Percentiles rank a stretch among this genome's conserved stretches.
phyloP scores from a whole-genome alignment of 2,329 filamentous ascomycete species.

The Apiospora phragmitis region DNA sequence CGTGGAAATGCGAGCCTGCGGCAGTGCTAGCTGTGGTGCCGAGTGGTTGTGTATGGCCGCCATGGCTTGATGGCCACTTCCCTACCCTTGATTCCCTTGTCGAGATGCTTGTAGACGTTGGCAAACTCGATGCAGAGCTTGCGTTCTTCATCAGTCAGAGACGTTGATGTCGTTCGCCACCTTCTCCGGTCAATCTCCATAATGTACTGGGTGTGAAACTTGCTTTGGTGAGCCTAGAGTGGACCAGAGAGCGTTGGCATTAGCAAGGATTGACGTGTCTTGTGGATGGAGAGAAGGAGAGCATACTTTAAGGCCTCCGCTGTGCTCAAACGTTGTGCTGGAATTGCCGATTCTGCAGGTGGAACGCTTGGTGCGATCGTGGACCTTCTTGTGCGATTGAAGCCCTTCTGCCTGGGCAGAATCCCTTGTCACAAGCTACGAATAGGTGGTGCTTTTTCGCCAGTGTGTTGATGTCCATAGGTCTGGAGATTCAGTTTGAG shows the following conservation, averaged over 20 bases:
- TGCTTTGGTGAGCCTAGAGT: not conserved
- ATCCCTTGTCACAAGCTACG: not conserved
- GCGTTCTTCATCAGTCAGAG: not conserved
- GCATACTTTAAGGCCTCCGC: not conserved
- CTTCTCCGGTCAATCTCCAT: not conserved
- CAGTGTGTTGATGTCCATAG: not conserved
- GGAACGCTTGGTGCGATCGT: not conserved
- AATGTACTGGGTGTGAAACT: not conserved
- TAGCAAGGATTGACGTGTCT: not conserved
- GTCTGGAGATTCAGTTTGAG: not conserved
- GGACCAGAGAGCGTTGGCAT: not conserved
- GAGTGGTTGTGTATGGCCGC: not conserved
- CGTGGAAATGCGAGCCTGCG: not conserved
- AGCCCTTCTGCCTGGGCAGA: not conserved
- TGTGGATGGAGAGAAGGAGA: not conserved
- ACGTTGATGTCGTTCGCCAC: too few species aligned
- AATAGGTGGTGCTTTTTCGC: not conserved
- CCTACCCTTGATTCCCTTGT: not conserved
- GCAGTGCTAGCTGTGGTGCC: not conserved
- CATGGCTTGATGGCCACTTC: not conserved
- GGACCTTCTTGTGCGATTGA: not conserved
- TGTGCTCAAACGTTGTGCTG: not conserved
- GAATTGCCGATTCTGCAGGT: not conserved
- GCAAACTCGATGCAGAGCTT: not conserved
- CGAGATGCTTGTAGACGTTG: not conserved